Evolutionary conservation across 352 stramenopile genomes (phyloP), one percentile per base, ranked within the genome.

Genomic region (Stramenopiles sp.): DNA sequence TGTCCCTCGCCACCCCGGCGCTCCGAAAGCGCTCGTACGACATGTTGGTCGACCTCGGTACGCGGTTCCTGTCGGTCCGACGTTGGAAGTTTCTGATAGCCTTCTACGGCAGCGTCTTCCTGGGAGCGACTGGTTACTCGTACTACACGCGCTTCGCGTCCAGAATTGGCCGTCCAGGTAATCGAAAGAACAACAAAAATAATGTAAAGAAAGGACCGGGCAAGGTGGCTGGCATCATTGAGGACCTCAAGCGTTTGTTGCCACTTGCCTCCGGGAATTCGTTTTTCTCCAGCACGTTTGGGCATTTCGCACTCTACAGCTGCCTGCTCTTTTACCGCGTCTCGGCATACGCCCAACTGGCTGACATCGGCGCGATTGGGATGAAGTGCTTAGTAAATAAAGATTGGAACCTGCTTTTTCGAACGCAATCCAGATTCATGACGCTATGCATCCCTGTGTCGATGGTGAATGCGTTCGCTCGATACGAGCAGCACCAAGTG

Each of bases 301-400:
- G 31, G 4, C 71, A 78, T 31, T 33, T 78, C 30, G 8, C 8
- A 14, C 8, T 78, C 4, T 78, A 78, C 71, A 78, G 30, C 71
- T 14, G 30, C 8, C 4, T 78, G 30, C 31, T 78, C 1, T 78
- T 78, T 78, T 14, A 14, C 22, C 71, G 71, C 8, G 71, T 78
- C 22, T 78, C 14, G 8, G 8, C 71, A 33, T 78, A 78, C 22
- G 30, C 71, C 4, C 31, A 33, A 33, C 22, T 78, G 71, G 71
- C 71, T 8, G 71, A 78, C 22, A 78, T 78, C 4, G 71, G 71
- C 4, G 30, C 71, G 4, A 33, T 33, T 31, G 71, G 30, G 14
- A 78, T 78, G 31, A 78, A 78, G 22, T 78, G 71, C 22, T 33
- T 78, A 33, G 71, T 78, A 33, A 78, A 78, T 78, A 78, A 33